Evolutionary conservation across 768 basidiomycete genomes (phyloP).

Genomic region (Pleurotus pulmonarius): DNA sequence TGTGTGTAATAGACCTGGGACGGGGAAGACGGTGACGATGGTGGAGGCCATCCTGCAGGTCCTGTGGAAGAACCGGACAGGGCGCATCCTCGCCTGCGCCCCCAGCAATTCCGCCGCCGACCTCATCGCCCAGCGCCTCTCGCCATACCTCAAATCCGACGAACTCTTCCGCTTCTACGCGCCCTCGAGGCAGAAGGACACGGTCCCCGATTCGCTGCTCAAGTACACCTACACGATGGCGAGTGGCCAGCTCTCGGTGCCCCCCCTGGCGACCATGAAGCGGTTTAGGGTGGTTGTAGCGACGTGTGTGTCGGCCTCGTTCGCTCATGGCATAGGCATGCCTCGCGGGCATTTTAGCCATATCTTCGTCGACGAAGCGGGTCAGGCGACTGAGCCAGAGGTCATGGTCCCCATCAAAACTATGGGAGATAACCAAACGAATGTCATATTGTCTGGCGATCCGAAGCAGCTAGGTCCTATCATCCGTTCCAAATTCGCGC

Average conservation of each 20-base stretch:
- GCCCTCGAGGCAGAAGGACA: slow-evolving; percentile 32
- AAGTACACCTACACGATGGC: slow-evolving; percentile 36
- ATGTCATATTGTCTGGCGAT: slow-evolving; percentile 57
- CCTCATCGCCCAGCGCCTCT: slow-evolving; percentile 44
- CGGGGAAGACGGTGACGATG: slow-evolving; percentile 65
- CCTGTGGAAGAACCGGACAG: slow-evolving; percentile 32
- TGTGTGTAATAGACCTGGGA: slow-evolving; percentile 42
- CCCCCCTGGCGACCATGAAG: slow-evolving; percentile 31
- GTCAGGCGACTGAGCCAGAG: slow-evolving; percentile 60
- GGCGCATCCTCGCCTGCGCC: slow-evolving; percentile 58
- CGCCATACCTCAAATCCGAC: slow-evolving; percentile 22
- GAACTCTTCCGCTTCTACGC: slow-evolving; percentile 55
- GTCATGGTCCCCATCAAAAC: slow-evolving; percentile 53
- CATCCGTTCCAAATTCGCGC: slow-evolving; percentile 43
- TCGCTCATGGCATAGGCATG: slow-evolving; percentile 45
- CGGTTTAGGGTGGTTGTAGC: slow-evolving; percentile 51
- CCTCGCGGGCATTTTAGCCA: slow-evolving; percentile 53
- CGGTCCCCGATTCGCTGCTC: slow-evolving; percentile 33
- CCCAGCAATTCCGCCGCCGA: slow-evolving; percentile 71
- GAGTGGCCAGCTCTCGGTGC: slow-evolving; percentile 42
- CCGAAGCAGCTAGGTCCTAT: slow-evolving; percentile 62
- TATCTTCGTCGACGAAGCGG: slow-evolving; percentile 64
- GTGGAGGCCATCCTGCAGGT: slow-evolving; percentile 63
- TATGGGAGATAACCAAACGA: slow-evolving; percentile 40
- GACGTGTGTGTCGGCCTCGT: slow-evolving; percentile 52